These are phyloP conservation scores for Cymbopogon flexuosus DNA, from an alignment of 202 grass and related monocot species.

Conservation along the genomic window DNA sequence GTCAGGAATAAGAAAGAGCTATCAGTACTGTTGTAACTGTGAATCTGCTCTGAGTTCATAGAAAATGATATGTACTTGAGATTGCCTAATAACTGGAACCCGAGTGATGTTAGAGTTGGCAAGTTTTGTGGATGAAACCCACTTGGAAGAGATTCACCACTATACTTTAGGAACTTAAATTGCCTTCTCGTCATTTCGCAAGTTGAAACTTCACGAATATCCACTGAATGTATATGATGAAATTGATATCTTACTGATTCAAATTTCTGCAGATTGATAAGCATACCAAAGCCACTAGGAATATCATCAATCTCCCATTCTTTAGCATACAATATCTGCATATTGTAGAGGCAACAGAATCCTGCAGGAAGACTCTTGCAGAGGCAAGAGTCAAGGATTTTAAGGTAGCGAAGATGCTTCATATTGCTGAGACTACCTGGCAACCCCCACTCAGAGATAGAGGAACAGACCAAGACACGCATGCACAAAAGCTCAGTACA, in stretches of 20 bases:
- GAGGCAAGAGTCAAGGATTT: background rate
- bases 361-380: background rate
- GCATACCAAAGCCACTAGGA: no score
- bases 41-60: no score
- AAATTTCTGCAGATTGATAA: background rate
- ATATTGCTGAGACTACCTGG: background rate
- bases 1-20: no score
- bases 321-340: background rate
- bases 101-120: no score
- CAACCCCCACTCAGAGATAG: fast-evolving
- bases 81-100: no score
- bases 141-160: background rate
- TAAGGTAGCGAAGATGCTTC: background rate
- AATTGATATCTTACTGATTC: background rate
- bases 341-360: conserved; percentile 13
- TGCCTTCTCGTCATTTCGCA: background rate
- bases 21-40: no score
- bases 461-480: no score
- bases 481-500: background rate
- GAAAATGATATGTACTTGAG: no score
- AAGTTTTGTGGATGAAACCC: background rate
- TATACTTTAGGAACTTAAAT: background rate
- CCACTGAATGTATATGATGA: background rate
- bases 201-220: background rate
- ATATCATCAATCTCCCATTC: no score